phyloP scores from a whole-genome alignment of 495 filamentous ascomycete genomes.

The Penicillium goetzii region DNA sequence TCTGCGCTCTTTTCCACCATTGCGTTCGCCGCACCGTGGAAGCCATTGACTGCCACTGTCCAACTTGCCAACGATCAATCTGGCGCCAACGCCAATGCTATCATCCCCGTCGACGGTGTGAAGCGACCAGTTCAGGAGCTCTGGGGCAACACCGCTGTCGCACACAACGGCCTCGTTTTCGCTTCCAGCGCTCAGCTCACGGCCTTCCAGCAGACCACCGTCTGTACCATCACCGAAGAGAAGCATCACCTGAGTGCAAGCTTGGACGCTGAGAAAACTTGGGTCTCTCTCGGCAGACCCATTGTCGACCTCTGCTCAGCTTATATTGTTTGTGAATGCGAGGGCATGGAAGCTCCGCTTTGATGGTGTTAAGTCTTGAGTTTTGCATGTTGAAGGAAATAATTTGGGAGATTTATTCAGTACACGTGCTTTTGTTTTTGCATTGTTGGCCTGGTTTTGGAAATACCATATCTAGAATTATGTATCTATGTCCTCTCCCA shows the following conservation, averaged over 20 bases:
- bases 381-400: slow-evolving; percentile 2
- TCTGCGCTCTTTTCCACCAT: slow-evolving; percentile 20
- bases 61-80: slow-evolving; percentile 32
- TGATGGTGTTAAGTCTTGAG: slow-evolving; percentile 5
- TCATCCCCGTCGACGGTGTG: slow-evolving; percentile 27
- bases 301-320: slow-evolving; percentile 28
- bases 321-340: slow-evolving; percentile 26
- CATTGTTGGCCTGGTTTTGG: neutral
- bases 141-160: slow-evolving; percentile 28
- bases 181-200: slow-evolving; percentile 29
- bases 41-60: slow-evolving; percentile 17
- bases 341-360: slow-evolving; percentile 14
- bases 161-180: slow-evolving; percentile 28
- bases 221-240: slow-evolving; percentile 26
- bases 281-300: slow-evolving; percentile 10
- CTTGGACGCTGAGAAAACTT: slow-evolving; percentile 20
- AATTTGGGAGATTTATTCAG: neutral
- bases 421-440: neutral
- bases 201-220: slow-evolving; percentile 23
- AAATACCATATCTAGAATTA: neutral
- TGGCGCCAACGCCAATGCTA: slow-evolving; percentile 24
- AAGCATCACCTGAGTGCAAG: neutral
- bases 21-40: slow-evolving; percentile 21
- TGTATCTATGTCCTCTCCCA: neutral
- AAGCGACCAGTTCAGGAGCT: slow-evolving; percentile 29